Conservation (phyloP, 768 basidiomycete species). For the Boletus tylopilopsis region DNA sequence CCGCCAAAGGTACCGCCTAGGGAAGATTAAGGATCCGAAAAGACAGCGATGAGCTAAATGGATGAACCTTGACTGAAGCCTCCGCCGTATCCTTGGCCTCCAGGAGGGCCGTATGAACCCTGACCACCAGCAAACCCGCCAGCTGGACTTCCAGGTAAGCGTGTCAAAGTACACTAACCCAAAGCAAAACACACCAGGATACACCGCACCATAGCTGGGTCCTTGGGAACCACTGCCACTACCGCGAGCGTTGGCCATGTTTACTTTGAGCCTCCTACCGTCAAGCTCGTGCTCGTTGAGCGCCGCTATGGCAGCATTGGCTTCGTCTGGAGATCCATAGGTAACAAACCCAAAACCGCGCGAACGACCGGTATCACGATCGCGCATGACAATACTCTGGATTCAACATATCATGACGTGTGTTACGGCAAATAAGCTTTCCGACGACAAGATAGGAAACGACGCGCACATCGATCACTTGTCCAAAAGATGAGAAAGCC, state of each 20-base stretch:
- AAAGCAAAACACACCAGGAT: conserved; percentile 15
- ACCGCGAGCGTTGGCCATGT: conserved; percentile 74
- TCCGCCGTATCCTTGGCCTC: conserved; percentile 29
- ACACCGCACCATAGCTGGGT: conserved; percentile 31
- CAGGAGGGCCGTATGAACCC: conserved; percentile 11
- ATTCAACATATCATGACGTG: conserved; percentile 31
- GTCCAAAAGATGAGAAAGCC: conserved; percentile 82
- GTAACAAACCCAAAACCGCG: conserved; percentile 98
- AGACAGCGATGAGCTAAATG: background rate
- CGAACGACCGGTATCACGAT: conserved; percentile 95
- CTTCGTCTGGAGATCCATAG: conserved; percentile 57
- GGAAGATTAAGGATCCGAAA: background rate
- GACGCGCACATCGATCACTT: conserved; percentile 87
- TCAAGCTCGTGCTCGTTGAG: conserved; percentile 93
- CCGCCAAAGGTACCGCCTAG: conserved; percentile 10
- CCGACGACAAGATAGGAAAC: conserved; percentile 27
- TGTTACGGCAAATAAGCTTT: conserved; percentile 19
- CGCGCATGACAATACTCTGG: conserved; percentile 97
- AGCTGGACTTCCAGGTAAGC: conserved; percentile 21
- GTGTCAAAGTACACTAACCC: background rate
- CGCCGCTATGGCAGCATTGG: conserved; percentile 66
- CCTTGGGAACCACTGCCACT: conserved; percentile 42
- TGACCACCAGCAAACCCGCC: conserved; percentile 31
- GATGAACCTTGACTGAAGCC: conserved; percentile 13
- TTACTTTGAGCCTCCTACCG: conserved; percentile 87